These are phyloP conservation scores for Neurospora tetrasperma DNA, from an alignment of 495 filamentous ascomycete species.

Conservation along the genomic window DNA sequence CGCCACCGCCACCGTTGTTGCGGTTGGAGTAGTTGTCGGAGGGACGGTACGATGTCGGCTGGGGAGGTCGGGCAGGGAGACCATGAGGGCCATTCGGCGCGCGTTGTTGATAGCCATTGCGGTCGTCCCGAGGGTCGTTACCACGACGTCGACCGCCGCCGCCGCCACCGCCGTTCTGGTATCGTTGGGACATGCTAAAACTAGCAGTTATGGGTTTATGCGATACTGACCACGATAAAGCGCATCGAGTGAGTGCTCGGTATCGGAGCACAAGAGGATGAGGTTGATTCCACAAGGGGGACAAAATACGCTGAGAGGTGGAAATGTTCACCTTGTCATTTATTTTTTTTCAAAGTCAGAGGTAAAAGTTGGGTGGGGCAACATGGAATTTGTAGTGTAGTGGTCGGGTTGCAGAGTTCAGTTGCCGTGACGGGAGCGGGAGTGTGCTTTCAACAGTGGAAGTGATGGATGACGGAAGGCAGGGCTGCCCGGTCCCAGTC, in stretches of 20 bases:
- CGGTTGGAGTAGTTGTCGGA: not conserved
- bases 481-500: not conserved
- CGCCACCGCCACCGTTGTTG: conserved; percentile 3
- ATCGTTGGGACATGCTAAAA: not conserved
- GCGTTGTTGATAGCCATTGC: not conserved
- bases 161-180: not conserved
- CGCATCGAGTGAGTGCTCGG: not conserved
- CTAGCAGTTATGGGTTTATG: not conserved
- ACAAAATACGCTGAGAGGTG: not conserved
- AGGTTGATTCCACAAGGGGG: not conserved
- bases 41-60: not conserved
- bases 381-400: not conserved
- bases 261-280: not conserved
- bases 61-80: conserved; percentile 1
- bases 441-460: not conserved
- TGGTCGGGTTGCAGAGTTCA: not conserved
- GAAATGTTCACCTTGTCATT: not conserved
- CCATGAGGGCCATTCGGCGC: conserved; percentile 3
- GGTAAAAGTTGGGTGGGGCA: not conserved
- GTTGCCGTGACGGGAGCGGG: not conserved
- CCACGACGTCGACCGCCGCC: not conserved
- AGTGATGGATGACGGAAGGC: not conserved
- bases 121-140: conserved; percentile 8
- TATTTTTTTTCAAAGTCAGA: not conserved
- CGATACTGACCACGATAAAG: not conserved